Conservation (phyloP, 345 rosid genomes). For the Raphanus raphanistrum region DNA sequence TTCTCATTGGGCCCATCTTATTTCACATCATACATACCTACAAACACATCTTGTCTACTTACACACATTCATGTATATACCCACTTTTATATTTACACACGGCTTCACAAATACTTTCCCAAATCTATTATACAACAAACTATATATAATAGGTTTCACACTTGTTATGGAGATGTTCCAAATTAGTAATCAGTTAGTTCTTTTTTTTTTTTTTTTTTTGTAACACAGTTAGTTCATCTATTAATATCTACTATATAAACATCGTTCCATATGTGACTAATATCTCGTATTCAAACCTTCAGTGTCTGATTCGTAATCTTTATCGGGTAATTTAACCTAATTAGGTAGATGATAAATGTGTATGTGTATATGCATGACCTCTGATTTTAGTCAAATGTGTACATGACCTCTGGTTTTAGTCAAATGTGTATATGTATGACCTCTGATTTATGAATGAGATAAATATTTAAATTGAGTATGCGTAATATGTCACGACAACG, state of each 20-base stretch:
- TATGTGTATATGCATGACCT: background rate
- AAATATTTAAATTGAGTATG: background rate
- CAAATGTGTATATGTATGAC: background rate
- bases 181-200: background rate
- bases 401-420: background rate
- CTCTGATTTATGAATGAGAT: background rate
- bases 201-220: too few relatives aligned
- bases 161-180: conserved; percentile 21
- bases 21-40: conserved; percentile 34
- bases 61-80: conserved; percentile 32
- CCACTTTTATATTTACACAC: conserved; percentile 2
- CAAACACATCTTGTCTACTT: conserved; percentile 29
- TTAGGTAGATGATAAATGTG: background rate
- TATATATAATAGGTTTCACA: conserved; percentile 24
- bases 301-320: background rate
- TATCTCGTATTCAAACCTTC: background rate
- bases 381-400: background rate
- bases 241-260: background rate
- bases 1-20: conserved; percentile 32
- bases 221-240: background rate
- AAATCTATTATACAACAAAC: conserved; percentile 4
- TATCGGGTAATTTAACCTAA: background rate
- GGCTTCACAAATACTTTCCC: conserved; percentile 19
- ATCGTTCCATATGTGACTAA: background rate
- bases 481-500: background rate